These are phyloP conservation scores for Colletotrichum camelliae DNA, from an alignment of 2,329 filamentous ascomycete species.

Conservation along the genomic window DNA sequence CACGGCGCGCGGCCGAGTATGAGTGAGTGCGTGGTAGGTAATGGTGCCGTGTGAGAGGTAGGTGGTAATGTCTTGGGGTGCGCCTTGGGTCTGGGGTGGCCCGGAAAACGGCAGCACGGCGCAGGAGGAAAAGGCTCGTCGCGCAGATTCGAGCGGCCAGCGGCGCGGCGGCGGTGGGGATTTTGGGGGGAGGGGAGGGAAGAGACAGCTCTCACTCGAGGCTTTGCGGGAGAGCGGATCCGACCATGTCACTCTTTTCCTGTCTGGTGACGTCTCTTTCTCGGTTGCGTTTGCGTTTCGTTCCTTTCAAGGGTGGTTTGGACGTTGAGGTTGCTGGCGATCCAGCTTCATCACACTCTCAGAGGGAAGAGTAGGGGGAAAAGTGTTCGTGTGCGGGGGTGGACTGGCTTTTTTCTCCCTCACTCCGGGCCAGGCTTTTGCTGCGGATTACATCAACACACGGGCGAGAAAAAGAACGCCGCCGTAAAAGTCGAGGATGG, in stretches of 20 bases:
- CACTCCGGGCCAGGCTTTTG: background rate
- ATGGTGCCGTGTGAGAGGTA: background rate
- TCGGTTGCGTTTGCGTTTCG: background rate
- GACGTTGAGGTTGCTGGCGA: background rate
- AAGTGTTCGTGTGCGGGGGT: background rate
- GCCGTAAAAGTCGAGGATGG: background rate
- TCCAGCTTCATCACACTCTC: too few species aligned
- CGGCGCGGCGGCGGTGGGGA: background rate
- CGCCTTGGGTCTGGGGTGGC: background rate
- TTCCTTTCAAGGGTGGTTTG: background rate
- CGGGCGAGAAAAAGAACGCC: background rate
- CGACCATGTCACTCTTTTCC: background rate
- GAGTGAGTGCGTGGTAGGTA: background rate
- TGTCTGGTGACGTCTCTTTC: background rate
- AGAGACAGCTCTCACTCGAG: background rate
- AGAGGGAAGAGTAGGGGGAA: background rate
- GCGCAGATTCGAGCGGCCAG: background rate
- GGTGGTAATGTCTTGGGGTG: background rate
- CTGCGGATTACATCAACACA: constrained; percentile 12
- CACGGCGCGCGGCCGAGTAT: background rate
- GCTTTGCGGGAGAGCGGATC: background rate
- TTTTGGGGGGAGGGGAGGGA: too few species aligned
- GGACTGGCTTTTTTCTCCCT: background rate
- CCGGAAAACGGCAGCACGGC: constrained; percentile 2
- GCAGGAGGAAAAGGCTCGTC: background rate